These are phyloP conservation scores for Globisporangium perplexum DNA, from an alignment of 352 stramenopile genomes.

Conservation along the genomic window DNA sequence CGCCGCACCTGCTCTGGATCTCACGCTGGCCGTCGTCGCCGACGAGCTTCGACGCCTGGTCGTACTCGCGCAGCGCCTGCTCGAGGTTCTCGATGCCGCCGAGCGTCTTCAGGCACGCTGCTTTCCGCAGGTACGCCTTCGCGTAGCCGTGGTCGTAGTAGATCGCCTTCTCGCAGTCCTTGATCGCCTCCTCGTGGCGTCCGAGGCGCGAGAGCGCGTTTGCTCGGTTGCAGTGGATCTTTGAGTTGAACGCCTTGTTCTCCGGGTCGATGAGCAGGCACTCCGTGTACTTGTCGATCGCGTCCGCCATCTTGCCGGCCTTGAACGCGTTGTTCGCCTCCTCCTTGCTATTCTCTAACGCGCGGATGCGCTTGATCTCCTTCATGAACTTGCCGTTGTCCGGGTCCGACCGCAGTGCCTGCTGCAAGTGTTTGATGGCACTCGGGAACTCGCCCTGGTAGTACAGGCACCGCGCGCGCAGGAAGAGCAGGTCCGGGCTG, in stretches of 20 bases:
- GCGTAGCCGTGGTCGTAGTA: constrained; percentile 90
- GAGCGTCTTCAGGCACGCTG: constrained; percentile 65
- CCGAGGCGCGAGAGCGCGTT: constrained; percentile 80
- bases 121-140: constrained; percentile 86
- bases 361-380: constrained; percentile 85
- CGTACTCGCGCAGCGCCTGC: constrained; percentile 87
- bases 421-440: constrained; percentile 91
- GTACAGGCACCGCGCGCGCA: constrained; percentile 88
- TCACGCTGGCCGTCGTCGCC: constrained; percentile 73
- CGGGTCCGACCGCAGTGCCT: constrained; percentile 85
- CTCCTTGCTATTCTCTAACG: constrained; percentile 85
- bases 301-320: constrained; percentile 62
- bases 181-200: constrained; percentile 83
- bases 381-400: constrained; percentile 87
- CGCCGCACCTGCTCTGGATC: constrained; percentile 55
- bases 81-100: constrained; percentile 88
- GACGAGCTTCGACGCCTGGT: constrained; percentile 85
- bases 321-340: constrained; percentile 90
- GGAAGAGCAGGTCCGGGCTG: constrained; percentile 79
- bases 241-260: constrained; percentile 92
- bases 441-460: constrained; percentile 91
- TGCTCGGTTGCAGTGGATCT: constrained; percentile 92
- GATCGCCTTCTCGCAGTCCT: constrained; percentile 87
- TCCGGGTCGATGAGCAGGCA: constrained; percentile 83
- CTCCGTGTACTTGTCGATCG: constrained; percentile 86